phyloP scores from a whole-genome alignment of 176 grass and related monocot species.

The Carex scoparia region DNA sequence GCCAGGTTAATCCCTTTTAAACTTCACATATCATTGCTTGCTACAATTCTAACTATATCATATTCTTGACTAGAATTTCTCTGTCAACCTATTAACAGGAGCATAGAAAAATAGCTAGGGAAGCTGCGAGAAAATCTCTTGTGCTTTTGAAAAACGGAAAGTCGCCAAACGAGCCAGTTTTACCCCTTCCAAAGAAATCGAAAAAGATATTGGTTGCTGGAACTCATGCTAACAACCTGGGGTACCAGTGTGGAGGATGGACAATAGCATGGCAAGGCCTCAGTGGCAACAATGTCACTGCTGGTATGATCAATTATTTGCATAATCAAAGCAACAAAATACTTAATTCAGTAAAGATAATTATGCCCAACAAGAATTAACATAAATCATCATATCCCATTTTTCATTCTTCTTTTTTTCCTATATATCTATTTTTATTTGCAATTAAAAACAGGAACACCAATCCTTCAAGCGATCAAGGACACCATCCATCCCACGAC shows the following conservation, averaged over 20 bases:
- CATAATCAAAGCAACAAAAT: neutral
- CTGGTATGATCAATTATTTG: constrained; percentile 28
- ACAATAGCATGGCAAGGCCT: constrained; percentile 58
- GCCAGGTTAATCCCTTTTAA: constrained; percentile 19
- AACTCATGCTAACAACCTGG: constrained; percentile 69
- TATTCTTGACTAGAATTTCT: neutral
- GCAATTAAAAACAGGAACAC: constrained; percentile 28
- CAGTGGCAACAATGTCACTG: constrained; percentile 53
- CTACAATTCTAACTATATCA: neutral
- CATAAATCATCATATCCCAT: neutral
- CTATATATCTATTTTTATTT: neutral
- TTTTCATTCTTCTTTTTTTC: neutral
- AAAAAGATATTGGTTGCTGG: constrained; percentile 62
- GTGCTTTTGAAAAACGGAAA: constrained; percentile 90
- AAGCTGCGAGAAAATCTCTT: constrained; percentile 76
- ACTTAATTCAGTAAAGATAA: neutral
- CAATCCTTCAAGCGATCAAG: constrained; percentile 59
- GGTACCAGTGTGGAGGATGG: constrained; percentile 82
- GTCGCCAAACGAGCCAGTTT: constrained; percentile 2
- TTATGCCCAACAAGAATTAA: neutral
- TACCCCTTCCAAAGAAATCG: constrained; percentile 60
- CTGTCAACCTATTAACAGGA: constrained; percentile 27
- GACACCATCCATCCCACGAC: constrained; percentile 41
- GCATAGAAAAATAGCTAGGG: constrained; percentile 48
- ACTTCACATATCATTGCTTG: neutral